Conservation (phyloP, 2,329 filamentous ascomycete species). For the Fusarium sp. region DNA sequence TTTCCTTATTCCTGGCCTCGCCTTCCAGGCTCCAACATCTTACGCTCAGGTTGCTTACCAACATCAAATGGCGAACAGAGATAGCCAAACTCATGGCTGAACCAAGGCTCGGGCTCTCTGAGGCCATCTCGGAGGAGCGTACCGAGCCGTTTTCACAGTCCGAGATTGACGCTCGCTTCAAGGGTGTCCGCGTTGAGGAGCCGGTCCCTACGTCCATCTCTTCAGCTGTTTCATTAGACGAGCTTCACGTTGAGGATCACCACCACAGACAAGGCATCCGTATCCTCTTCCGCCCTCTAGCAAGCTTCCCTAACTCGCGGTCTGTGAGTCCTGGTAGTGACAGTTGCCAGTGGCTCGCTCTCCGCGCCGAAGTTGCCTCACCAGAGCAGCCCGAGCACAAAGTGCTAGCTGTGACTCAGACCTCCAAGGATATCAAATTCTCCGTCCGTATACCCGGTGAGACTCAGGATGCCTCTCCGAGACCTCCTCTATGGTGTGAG, state of each 20-base stretch:
- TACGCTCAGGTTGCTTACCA: constrained; percentile 43
- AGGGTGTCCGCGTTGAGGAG: constrained; percentile 58
- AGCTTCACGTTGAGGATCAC: constrained; percentile 62
- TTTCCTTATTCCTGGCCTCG: constrained; percentile 22
- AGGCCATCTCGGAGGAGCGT: constrained; percentile 60
- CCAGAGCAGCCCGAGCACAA: constrained; percentile 65
- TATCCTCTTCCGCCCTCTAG: constrained; percentile 66
- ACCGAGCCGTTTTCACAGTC: constrained; percentile 69
- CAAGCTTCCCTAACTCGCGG: constrained; percentile 61
- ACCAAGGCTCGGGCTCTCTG: constrained; percentile 53
- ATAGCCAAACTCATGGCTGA: constrained; percentile 58
- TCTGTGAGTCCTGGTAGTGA: constrained; percentile 67
- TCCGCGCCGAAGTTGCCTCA: constrained; percentile 65
- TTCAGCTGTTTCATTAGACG: constrained; percentile 64
- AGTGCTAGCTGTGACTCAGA: constrained; percentile 70
- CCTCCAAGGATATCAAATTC: constrained; percentile 69
- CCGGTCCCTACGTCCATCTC: constrained; percentile 52
- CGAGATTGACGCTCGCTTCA: constrained; percentile 64
- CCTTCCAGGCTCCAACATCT: constrained; percentile 27
- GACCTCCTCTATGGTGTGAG: constrained; percentile 68
- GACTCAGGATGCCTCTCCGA: constrained; percentile 54
- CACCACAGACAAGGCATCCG: constrained; percentile 67
- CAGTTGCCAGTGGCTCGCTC: constrained; percentile 67
- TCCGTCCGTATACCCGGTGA: constrained; percentile 66
- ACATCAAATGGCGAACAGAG: constrained; percentile 46